Percentiles rank a stretch among this genome's conserved stretches.
Evolutionary conservation across 2,329 filamentous ascomycete species (phyloP).

Genomic region (Albifimbria verrucaria): DNA sequence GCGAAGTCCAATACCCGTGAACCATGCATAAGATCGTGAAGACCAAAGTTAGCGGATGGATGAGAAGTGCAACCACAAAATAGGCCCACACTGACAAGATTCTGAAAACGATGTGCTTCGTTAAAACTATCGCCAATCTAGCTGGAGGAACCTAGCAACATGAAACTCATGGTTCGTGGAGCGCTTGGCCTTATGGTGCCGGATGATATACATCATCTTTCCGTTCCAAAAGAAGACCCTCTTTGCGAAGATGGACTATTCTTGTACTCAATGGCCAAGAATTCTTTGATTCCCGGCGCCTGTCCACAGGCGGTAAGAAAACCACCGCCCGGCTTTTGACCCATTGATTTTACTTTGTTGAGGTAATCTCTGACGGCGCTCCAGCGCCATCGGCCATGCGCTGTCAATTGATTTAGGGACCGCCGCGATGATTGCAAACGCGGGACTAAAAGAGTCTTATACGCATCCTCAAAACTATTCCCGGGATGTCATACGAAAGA

Average conservation of each 20-base stretch:
- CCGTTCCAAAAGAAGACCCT: not conserved
- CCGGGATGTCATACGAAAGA: not conserved
- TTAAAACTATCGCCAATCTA: not conserved
- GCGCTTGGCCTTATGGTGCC: slow-evolving; percentile 1
- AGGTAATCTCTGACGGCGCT: not conserved
- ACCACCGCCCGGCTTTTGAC: not conserved
- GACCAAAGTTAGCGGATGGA: no score
- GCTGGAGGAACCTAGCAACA: slow-evolving; percentile 2
- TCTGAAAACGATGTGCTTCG: not conserved
- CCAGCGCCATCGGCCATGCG: not conserved
- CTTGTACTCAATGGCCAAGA: not conserved
- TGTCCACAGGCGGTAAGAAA: not conserved
- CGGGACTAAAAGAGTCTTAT: not conserved
- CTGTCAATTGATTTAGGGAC: not conserved
- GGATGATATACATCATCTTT: not conserved
- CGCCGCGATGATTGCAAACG: not conserved
- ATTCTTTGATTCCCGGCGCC: not conserved
- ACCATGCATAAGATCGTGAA: no score
- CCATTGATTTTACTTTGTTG: not conserved
- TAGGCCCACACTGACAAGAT: no score
- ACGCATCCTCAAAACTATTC: not conserved
- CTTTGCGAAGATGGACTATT: not conserved
- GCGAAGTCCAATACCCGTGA: no score
- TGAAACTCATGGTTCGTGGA: not conserved
- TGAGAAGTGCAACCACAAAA: no score